These are phyloP conservation scores for Epichloe amarillans DNA, from an alignment of 2,329 filamentous ascomycete species.

Conservation along the genomic window DNA sequence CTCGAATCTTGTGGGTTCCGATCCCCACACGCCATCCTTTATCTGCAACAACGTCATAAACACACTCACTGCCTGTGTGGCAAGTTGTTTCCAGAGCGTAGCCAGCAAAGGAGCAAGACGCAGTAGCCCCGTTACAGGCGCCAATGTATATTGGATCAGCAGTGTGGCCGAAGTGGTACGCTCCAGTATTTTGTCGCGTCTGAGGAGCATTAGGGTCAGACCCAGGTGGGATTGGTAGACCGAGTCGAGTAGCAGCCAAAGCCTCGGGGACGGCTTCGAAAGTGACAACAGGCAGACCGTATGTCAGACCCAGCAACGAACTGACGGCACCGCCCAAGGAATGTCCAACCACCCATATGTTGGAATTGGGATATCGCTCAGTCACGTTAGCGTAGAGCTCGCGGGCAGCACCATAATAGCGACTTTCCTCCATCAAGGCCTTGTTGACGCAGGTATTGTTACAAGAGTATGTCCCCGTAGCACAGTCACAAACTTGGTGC, in stretches of 20 bases:
- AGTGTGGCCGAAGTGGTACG: slow-evolving; percentile 88
- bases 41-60: slow-evolving; percentile 85
- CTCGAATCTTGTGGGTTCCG: slow-evolving; percentile 79
- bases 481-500: slow-evolving; percentile 88
- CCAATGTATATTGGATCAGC: slow-evolving; percentile 93
- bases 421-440: slow-evolving; percentile 66
- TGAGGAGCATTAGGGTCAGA: slow-evolving; percentile 59
- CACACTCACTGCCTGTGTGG: slow-evolving; percentile 76
- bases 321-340: slow-evolving; percentile 83
- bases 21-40: slow-evolving; percentile 87
- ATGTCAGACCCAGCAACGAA: slow-evolving; percentile 81
- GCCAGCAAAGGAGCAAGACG: slow-evolving; percentile 78
- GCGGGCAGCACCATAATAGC: slow-evolving; percentile 80
- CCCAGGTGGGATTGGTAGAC: slow-evolving; percentile 73
- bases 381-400: slow-evolving; percentile 91
- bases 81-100: slow-evolving; percentile 93
- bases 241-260: slow-evolving; percentile 69
- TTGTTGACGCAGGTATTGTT: slow-evolving; percentile 79
- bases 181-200: slow-evolving; percentile 56
- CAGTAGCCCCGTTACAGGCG: slow-evolving; percentile 79
- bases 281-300: slow-evolving; percentile 78
- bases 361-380: slow-evolving; percentile 68
- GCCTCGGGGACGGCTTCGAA: slow-evolving; percentile 92
- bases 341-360: slow-evolving; percentile 84
- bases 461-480: slow-evolving; percentile 73